A percentile compares a stretch with the other conserved stretches of the same genome.
These are phyloP conservation scores for Aspergillus sp. DNA, from an alignment of 2,329 filamentous ascomycete genomes.

Conservation along the genomic window DNA sequence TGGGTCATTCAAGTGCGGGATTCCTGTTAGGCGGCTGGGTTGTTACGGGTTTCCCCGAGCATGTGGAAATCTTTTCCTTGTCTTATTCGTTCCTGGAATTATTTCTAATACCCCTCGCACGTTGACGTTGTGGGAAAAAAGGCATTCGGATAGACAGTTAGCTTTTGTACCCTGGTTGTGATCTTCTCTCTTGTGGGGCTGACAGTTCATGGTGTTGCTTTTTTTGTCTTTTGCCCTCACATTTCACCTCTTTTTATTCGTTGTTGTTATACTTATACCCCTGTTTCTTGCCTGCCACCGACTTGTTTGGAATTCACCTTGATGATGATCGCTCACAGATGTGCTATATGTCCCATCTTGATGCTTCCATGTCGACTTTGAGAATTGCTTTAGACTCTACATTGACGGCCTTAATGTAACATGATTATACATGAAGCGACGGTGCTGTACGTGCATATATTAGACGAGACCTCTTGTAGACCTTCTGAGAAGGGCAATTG, in stretches of 20 bases:
- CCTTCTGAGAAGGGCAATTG: background rate
- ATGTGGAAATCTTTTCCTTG: slow-evolving; percentile 17
- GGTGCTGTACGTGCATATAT: background rate
- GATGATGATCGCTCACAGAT: background rate
- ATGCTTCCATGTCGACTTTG: slow-evolving; percentile 2
- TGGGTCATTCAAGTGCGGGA: slow-evolving; percentile 6
- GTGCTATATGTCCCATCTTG: slow-evolving; percentile 2
- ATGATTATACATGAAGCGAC: background rate
- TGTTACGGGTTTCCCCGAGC: slow-evolving; percentile 9
- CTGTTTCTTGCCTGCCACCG: slow-evolving; percentile 3
- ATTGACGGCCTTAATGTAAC: background rate
- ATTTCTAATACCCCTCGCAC: slow-evolving; percentile 23
- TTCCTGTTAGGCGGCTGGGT: slow-evolving; percentile 12
- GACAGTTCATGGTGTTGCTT: slow-evolving; percentile 7
- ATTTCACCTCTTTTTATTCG: slow-evolving; percentile 2
- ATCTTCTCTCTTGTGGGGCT: slow-evolving; percentile 7
- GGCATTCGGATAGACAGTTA: slow-evolving; percentile 23
- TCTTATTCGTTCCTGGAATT: slow-evolving; percentile 15
- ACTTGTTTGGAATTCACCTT: background rate
- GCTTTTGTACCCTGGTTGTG: background rate
- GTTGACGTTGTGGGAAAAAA: slow-evolving; percentile 19
- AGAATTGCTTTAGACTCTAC: background rate
- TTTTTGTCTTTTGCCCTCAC: slow-evolving; percentile 8
- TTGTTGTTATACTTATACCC: slow-evolving; percentile 9
- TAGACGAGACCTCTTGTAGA: background rate